These are phyloP conservation scores for Nyssa sinensis DNA, from an alignment of 148 eudicot species.

Conservation along the genomic window DNA sequence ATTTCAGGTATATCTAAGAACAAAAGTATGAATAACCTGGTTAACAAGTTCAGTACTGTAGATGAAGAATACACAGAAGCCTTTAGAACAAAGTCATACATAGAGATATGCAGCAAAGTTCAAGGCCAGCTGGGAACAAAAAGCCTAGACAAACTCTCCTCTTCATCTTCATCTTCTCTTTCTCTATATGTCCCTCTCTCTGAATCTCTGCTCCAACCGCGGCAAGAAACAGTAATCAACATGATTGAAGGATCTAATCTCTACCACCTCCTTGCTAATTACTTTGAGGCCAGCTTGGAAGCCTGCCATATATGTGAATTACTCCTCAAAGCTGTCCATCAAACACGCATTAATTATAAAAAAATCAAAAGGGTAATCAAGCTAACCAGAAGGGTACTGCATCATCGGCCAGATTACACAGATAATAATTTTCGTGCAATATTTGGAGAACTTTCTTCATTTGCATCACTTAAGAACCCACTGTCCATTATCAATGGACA, in stretches of 20 bases:
- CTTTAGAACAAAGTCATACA: slow-evolving; percentile 43
- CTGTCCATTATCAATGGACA: slow-evolving; percentile 28
- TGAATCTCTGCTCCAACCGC: slow-evolving; percentile 50
- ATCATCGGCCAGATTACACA: slow-evolving; percentile 8
- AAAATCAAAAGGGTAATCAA: slow-evolving; percentile 34
- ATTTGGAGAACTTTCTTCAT: slow-evolving; percentile 41
- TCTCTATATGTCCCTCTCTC: slow-evolving; percentile 30
- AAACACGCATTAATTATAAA: slow-evolving; percentile 45
- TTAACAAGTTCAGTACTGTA: slow-evolving; percentile 21
- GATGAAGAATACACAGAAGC: slow-evolving; percentile 39
- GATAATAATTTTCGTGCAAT: too few species aligned
- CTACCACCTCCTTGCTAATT: slow-evolving; percentile 44
- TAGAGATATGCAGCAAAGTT: slow-evolving; percentile 30
- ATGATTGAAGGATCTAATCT: slow-evolving; percentile 32
- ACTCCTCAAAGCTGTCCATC: slow-evolving; percentile 50
- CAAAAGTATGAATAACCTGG: slow-evolving; percentile 6
- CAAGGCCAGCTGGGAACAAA: slow-evolving; percentile 22
- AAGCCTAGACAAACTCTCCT: slow-evolving; percentile 15
- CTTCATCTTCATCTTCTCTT: slow-evolving; percentile 33
- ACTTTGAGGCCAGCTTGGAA: slow-evolving; percentile 56
- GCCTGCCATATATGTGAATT: slow-evolving; percentile 55
- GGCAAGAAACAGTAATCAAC: slow-evolving; percentile 43
- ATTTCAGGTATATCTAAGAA: slow-evolving; percentile 21
- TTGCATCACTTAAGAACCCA: slow-evolving; percentile 43
- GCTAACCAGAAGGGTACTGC: slow-evolving; percentile 14